phyloP scores from a whole-genome alignment of 305 asterid genomes.

The Rubia balearica region DNA sequence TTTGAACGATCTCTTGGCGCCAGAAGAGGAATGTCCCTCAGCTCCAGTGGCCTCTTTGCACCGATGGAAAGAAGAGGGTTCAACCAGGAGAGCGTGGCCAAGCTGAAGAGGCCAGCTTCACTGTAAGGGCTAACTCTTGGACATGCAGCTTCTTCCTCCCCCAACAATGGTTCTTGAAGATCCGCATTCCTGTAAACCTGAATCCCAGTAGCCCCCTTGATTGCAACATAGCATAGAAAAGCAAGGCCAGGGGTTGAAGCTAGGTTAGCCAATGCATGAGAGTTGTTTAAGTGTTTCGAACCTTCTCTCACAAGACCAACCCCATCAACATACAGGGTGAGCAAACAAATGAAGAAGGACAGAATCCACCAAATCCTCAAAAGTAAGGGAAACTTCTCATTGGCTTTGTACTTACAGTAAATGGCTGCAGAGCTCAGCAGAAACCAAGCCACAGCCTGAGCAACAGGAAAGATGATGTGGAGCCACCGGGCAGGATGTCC shows the following conservation, averaged over 20 bases:
- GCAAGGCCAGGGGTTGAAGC: constrained; percentile 59
- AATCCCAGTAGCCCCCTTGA: constrained; percentile 62
- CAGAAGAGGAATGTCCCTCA: constrained; percentile 83
- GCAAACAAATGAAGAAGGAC: constrained; percentile 54
- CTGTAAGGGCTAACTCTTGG: constrained; percentile 81
- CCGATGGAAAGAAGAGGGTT: constrained; percentile 89
- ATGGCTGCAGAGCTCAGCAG: constrained; percentile 60
- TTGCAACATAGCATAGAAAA: constrained; percentile 62
- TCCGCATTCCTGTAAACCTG: constrained; percentile 48
- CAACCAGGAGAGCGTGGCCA: constrained; percentile 88
- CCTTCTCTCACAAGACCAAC: constrained; percentile 50
- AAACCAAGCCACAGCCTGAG: constrained; percentile 65
- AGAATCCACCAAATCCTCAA: constrained; percentile 85
- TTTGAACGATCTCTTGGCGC: constrained; percentile 87
- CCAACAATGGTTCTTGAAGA: constrained; percentile 66
- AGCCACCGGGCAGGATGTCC: constrained; percentile 50
- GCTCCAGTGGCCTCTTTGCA: constrained; percentile 86
- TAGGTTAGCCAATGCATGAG: constrained; percentile 65
- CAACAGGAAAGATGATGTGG: constrained; percentile 48
- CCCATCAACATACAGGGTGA: constrained; percentile 57
- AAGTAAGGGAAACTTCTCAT: constrained; percentile 51
- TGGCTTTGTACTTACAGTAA: constrained; percentile 46
- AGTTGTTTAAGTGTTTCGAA: constrained; percentile 39
- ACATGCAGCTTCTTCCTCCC: constrained; percentile 86
- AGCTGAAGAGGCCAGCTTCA: constrained; percentile 83